These are phyloP conservation scores for Knoxdaviesia capensis DNA, from an alignment of 2,329 filamentous ascomycete species.

Conservation along the genomic window DNA sequence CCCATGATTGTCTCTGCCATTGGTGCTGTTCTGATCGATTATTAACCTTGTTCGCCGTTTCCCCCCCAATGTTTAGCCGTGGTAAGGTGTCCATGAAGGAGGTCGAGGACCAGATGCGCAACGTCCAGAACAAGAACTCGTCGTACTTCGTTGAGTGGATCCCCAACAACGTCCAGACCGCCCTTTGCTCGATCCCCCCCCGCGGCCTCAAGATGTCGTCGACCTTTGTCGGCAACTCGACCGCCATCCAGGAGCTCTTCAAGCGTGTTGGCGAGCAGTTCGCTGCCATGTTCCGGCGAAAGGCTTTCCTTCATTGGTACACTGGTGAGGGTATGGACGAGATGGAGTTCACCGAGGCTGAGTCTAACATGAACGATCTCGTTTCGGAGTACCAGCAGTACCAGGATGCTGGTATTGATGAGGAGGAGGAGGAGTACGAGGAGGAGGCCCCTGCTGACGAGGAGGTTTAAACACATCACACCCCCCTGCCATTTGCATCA, in stretches of 20 bases:
- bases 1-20: neutral
- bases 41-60: constrained; percentile 1
- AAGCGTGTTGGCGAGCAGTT: constrained; percentile 99
- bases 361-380: constrained; percentile 99
- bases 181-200: constrained; percentile 95
- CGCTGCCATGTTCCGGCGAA: constrained; percentile 99
- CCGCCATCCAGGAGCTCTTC: constrained; percentile 99
- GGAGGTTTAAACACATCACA: constrained; percentile 27
- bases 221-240: constrained; percentile 98
- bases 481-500: neutral
- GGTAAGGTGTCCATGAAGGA: constrained; percentile 99
- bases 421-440: constrained; percentile 90
- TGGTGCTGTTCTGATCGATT: neutral
- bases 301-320: constrained; percentile 99
- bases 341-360: constrained; percentile 99
- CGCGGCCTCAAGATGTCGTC: constrained; percentile 98
- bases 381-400: constrained; percentile 99
- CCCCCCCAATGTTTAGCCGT: constrained; percentile 34
- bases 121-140: constrained; percentile 98
- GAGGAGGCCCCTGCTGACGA: constrained; percentile 66
- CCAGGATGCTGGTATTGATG: constrained; percentile 94
- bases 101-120: constrained; percentile 99
- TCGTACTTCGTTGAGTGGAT: constrained; percentile 99
- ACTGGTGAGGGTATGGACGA: constrained; percentile 99
- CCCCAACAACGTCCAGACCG: constrained; percentile 99